Conservation (phyloP, 2,329 filamentous ascomycete genomes). For the Pseudogymnoascus sp. region DNA sequence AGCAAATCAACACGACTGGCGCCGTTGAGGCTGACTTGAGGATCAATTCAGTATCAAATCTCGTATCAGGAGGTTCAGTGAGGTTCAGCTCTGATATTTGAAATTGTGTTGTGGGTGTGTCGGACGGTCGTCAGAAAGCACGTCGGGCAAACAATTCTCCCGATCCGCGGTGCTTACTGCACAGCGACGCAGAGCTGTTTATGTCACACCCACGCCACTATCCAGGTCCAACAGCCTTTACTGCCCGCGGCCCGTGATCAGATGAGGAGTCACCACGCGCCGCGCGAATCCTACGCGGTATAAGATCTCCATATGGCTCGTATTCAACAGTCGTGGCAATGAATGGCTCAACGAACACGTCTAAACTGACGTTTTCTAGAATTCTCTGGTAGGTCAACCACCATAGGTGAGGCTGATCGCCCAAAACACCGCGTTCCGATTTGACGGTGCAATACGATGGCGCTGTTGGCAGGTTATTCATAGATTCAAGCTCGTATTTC, state of each 20-base stretch:
- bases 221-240: neutral
- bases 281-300: slow-evolving; percentile 5
- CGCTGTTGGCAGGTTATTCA: slow-evolving; percentile 8
- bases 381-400: neutral
- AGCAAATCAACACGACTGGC: neutral
- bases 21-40: neutral
- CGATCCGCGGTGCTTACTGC: neutral
- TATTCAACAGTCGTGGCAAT: neutral
- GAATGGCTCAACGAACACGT: neutral
- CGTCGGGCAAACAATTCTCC: slow-evolving; percentile 3
- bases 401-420: neutral
- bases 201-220: neutral
- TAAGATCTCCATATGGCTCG: slow-evolving; percentile 5
- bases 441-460: neutral
- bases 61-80: neutral
- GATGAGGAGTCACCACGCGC: neutral
- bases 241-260: neutral
- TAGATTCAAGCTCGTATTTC: slow-evolving; percentile 8
- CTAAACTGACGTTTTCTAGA: neutral
- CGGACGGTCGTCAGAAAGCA: neutral
- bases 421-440: neutral
- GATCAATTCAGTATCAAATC: neutral
- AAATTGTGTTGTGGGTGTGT: neutral
- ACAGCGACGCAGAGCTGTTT: neutral
- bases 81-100: neutral